phyloP scores from a whole-genome alignment of 768 basidiomycete species.

The Agaricus subrufescens region DNA sequence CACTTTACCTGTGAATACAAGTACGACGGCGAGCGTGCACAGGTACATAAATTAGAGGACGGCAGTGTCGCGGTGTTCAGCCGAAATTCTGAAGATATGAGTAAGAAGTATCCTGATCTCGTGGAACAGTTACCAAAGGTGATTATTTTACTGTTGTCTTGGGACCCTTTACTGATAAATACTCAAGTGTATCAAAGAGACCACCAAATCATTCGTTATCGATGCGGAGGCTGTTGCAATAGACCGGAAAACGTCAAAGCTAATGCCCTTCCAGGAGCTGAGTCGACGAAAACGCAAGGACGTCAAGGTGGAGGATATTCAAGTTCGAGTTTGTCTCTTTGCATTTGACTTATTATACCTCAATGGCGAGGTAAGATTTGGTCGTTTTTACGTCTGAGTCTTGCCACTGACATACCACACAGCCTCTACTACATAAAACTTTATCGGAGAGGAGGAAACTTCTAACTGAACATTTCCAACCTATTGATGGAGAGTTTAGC shows the following conservation, averaged over 20 bases:
- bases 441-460: constrained; percentile 74
- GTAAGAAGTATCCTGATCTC: constrained; percentile 98
- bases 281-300: constrained; percentile 95
- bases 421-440: constrained; percentile 81
- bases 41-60: constrained; percentile 82
- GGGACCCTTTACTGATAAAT: not conserved
- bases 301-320: constrained; percentile 95
- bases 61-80: constrained; percentile 91
- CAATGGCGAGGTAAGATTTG: constrained; percentile 82
- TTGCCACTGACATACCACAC: constrained; percentile 1
- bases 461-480: constrained; percentile 72
- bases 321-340: constrained; percentile 93
- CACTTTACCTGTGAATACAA: constrained; percentile 99
- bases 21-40: constrained; percentile 97
- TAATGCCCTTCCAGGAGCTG: constrained; percentile 98
- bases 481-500: constrained; percentile 84
- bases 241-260: constrained; percentile 74
- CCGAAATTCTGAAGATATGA: constrained; percentile 99
- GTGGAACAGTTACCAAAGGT: constrained; percentile 89
- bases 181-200: constrained; percentile 81
- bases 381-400: not conserved
- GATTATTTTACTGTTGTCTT: not conserved
- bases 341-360: constrained; percentile 96
- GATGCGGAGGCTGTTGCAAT: constrained; percentile 98
- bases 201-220: constrained; percentile 85